Evolutionary conservation across 2,329 filamentous ascomycete genomes (phyloP), one percentile per base, ranked within the genome.

Genomic region (Tolypocladium paradoxum): DNA sequence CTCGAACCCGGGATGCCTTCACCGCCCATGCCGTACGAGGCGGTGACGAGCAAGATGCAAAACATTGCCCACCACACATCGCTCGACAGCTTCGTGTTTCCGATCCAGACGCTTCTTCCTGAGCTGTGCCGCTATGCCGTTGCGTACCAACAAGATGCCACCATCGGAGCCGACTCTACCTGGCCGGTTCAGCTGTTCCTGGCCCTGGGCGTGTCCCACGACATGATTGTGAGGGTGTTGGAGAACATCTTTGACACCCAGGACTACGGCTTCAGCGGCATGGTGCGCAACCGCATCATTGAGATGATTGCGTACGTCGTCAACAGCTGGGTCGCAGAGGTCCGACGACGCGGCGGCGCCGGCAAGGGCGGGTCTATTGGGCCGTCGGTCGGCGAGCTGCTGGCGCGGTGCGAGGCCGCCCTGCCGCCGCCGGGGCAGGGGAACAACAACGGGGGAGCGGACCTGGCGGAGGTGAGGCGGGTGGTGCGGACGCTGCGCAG

Each of bases 81-180:
- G 11, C 75, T 82, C 24, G 83, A 84, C 64, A 83, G 83, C 63
- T 79, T 82, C 57, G 81, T 85, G 53, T 87, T 87, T 69, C 82
- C 82, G 0, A 78, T 85, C 8, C 71, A 76, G 53, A 73, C 76
- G 2, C 72, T 87, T 1, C 73, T 87, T 12, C 80, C 81, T 0
- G 75, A 84, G 56, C 68, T 87, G 8, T 85, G 84, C 66, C 74
- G 74, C 24, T 87, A 86, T 60, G 77, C 82, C 1, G 67, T 82
- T 36, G 77, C 79, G 54, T 72, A 79, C 55, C 74, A 77, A 51
- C 80, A 83, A 60, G 81, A 84, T 58, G 73, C 73, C 2, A 77
- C 76, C 8, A 78, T 81, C 47, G 76, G 76, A 0, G 80, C 80
- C 3, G 74, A 82, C 56, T 71, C 78, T 6, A 71, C 72, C 50